Evolutionary conservation across 2,329 filamentous ascomycete species (phyloP).

Genomic region (Epichloe festucae): DNA sequence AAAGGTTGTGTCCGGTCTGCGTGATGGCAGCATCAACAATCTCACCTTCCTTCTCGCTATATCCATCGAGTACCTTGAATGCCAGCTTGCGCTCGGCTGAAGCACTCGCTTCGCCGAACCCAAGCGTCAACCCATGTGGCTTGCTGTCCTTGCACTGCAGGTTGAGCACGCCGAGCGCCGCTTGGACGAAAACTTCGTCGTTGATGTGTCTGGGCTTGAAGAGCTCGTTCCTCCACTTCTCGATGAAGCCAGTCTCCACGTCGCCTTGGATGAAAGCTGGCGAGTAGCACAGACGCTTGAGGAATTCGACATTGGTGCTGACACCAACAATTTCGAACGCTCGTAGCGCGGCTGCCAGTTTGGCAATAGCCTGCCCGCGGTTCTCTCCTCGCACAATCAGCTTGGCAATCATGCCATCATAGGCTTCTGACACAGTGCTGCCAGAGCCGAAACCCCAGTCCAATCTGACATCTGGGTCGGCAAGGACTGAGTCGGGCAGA

Average conservation of each 20-base stretch:
- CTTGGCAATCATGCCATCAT: constrained; percentile 98
- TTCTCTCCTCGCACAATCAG: constrained; percentile 78
- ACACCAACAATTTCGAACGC: constrained; percentile 88
- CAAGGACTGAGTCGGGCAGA: constrained; percentile 49
- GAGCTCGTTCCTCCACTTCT: constrained; percentile 70
- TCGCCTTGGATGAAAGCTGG: constrained; percentile 73
- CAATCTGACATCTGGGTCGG: constrained; percentile 65
- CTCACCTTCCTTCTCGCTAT: constrained; percentile 49
- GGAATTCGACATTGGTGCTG: constrained; percentile 91
- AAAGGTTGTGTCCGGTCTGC: constrained; percentile 34
- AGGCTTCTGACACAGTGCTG: constrained; percentile 84
- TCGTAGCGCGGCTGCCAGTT: constrained; percentile 66
- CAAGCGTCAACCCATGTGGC: constrained; percentile 39
- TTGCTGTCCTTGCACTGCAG: constrained; percentile 27
- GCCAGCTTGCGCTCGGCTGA: constrained; percentile 33
- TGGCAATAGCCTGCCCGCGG: constrained; percentile 69
- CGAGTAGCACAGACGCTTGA: constrained; percentile 76
- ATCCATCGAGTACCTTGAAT: constrained; percentile 46
- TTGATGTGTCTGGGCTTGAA: constrained; percentile 51
- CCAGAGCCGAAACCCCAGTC: constrained; percentile 88
- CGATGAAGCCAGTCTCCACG: constrained; percentile 93
- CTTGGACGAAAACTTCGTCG: constrained; percentile 73
- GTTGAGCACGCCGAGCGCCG: constrained; percentile 61
- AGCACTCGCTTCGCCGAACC: constrained; percentile 35
- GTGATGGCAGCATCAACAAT: constrained; percentile 40